Evolutionary conservation across 2,329 filamentous ascomycete species (phyloP), one percentile per base, ranked within the genome.

Genomic region (Ophiostoma sp.): DNA sequence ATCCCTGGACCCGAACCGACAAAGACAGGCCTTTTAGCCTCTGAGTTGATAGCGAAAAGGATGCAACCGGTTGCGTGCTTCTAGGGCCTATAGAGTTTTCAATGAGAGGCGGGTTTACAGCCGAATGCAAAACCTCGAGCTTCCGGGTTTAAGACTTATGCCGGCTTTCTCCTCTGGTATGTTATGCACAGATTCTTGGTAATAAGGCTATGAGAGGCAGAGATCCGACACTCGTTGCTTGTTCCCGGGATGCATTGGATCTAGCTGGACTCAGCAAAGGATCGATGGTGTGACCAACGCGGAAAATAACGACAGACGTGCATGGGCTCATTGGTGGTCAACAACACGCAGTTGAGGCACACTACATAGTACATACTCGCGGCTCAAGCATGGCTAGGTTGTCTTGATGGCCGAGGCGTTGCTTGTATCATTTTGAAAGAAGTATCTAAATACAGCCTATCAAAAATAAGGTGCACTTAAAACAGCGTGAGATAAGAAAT

Each of bases 291-390:
- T 39, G 17, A 15, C 36, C 62, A 20, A n/a, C 1, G 13, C 57
- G 15, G 57, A 62, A 17, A 62, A 33, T 48, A 62, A 62, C 57
- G 57, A 62, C 57, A 62, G 57, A 33, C 52, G 10, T 57, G n/a
- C 52, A 62, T 62, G 57, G 33, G 57, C 41, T 64, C 33, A 31
- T 27, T 57, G 8, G 52, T 11, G 10, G 52, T 13, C n/a, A 27
- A 27, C 23, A 13, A 5, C 52, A 31, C 23, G 11, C 17, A 1
- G 4, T n/a, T 17, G 10, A 27, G 23, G 6, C 27, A 27, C 8
- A 23, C n/a, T 27, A 3, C 23, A 57, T 27, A 23, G 8, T 27
- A 3, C 23, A 57, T 27, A 57, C n/a, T 57, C 11, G 4, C 5
- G 52, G 52, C 23, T 57, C 5, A 4, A 27, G 10, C 3, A 57